A percentile compares a stretch with the other conserved stretches of the same genome.
These are phyloP conservation scores for Naganishia randhawae DNA, from an alignment of 768 basidiomycete genomes.

Conservation along the genomic window DNA sequence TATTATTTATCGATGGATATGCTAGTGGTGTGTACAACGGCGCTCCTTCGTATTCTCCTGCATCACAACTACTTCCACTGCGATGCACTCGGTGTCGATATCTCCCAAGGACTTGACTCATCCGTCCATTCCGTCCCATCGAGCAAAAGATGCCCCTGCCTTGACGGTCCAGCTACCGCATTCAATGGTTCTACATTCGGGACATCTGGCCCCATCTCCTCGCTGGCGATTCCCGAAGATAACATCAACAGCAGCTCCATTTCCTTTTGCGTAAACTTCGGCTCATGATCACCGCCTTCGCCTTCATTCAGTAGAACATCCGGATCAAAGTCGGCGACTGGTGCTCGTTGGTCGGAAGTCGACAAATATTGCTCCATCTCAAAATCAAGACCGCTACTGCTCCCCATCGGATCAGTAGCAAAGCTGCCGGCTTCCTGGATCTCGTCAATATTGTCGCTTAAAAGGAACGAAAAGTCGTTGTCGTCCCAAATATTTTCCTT, in stretches of 20 bases:
- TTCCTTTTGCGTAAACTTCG: constrained; percentile 27
- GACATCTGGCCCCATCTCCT: constrained; percentile 22
- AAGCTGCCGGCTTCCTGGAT: constrained; percentile 16
- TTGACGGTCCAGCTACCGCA: constrained; percentile 6
- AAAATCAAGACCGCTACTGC: constrained; percentile 21
- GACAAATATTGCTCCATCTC: constrained; percentile 19
- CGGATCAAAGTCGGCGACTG: constrained; percentile 7
- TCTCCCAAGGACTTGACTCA: constrained; percentile 24
- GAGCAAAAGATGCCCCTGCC: constrained; percentile 7
- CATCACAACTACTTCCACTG: constrained; percentile 9
- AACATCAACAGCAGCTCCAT: constrained; percentile 24
- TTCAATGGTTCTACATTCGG: neutral
- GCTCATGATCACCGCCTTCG: constrained; percentile 21
- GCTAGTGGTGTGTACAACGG: neutral
- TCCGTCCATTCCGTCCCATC: constrained; percentile 24
- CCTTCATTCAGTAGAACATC: neutral
- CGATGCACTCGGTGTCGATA: constrained; percentile 16
- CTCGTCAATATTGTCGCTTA: constrained; percentile 21
- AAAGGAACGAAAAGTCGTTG: constrained; percentile 18
- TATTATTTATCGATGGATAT: too few relatives aligned
- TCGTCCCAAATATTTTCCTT: constrained; percentile 19
- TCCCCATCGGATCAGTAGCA: constrained; percentile 12
- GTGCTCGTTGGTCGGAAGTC: neutral
- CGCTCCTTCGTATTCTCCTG: neutral
- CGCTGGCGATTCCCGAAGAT: constrained; percentile 13